phyloP scores from a whole-genome alignment of 495 filamentous ascomycete species.

The Chaetomium cochliodes region DNA sequence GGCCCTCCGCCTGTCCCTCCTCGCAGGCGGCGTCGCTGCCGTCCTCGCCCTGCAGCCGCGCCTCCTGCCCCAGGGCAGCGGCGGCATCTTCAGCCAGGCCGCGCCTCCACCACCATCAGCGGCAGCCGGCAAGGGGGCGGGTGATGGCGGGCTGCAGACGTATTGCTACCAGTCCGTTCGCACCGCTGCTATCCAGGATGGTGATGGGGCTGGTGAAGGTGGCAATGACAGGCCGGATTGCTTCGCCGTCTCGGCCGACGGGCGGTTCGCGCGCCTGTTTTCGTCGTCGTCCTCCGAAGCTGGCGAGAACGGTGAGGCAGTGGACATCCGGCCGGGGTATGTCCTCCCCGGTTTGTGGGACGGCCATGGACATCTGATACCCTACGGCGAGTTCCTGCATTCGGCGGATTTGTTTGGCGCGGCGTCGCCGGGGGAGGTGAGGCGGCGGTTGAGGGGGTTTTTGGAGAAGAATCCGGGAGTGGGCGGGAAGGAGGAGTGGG shows the following conservation, averaged over 20 bases:
- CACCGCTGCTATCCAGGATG: constrained; percentile 29
- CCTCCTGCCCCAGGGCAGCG: neutral
- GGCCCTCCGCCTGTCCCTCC: constrained; percentile 27
- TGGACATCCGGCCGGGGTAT: constrained; percentile 24
- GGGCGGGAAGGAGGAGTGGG: constrained; percentile 53
- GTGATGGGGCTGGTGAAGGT: neutral
- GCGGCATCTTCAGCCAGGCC: neutral
- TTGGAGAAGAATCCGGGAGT: constrained; percentile 38
- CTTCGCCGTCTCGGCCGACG: constrained; percentile 42
- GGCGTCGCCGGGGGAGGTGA: constrained; percentile 49
- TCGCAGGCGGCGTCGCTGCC: constrained; percentile 27
- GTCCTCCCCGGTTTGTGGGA: constrained; percentile 64
- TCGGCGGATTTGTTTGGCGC: constrained; percentile 59
- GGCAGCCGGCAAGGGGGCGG: neutral
- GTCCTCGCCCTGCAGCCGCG: constrained; percentile 12
- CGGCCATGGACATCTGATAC: constrained; percentile 61
- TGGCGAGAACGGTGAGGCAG: neutral
- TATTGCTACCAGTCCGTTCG: constrained; percentile 46
- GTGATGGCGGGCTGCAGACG: constrained; percentile 31
- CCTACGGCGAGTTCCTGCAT: constrained; percentile 63
- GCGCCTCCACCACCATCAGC: neutral
- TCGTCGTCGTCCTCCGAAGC: neutral
- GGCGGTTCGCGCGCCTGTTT: constrained; percentile 39
- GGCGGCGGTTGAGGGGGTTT: constrained; percentile 47
- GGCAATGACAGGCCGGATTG: constrained; percentile 34